A percentile compares a stretch with the other conserved stretches of the same genome.
Conservation (phyloP, 2,329 filamentous ascomycete genomes). For the Fusarium pseudoanthophilum region DNA sequence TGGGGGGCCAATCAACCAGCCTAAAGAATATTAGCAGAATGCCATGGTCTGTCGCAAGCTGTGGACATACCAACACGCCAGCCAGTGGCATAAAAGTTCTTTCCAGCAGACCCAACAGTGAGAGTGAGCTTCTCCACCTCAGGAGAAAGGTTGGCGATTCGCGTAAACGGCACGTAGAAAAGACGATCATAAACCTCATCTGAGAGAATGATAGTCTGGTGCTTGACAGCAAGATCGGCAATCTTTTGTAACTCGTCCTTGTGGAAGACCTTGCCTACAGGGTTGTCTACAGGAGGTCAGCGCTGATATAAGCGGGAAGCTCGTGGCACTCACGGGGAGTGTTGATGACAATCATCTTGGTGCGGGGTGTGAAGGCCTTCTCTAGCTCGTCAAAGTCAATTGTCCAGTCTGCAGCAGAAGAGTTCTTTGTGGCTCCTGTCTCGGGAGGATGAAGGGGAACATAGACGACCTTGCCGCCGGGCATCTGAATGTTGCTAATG, state of each 20-base stretch:
- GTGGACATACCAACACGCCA: slow-evolving; percentile 78
- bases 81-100: slow-evolving; percentile 98
- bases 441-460: slow-evolving; percentile 92
- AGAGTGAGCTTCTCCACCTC: slow-evolving; percentile 89
- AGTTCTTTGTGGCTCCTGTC: slow-evolving; percentile 81
- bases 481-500: slow-evolving; percentile 98
- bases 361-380: slow-evolving; percentile 82
- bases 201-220: slow-evolving; percentile 92
- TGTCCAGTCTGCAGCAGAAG: slow-evolving; percentile 87
- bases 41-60: rapidly evolving
- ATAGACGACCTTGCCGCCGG: slow-evolving; percentile 93
- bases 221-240: slow-evolving; percentile 87
- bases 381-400: slow-evolving; percentile 87
- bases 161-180: slow-evolving; percentile 94
- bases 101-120: slow-evolving; percentile 94
- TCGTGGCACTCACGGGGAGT: slow-evolving; percentile 63
- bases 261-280: slow-evolving; percentile 94
- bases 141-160: slow-evolving; percentile 89
- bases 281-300: slow-evolving; percentile 73
- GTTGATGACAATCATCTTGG: slow-evolving; percentile 96
- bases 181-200: slow-evolving; percentile 95
- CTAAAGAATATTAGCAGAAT: slow-evolving; percentile 47
- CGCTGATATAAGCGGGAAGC: background rate
- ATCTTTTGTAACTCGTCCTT: slow-evolving; percentile 84
- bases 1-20: slow-evolving; percentile 91